Evolutionary conservation across 2,329 filamentous ascomycete genomes (phyloP), one percentile per base, ranked within the genome.

Genomic region (Colletotrichum siamense): DNA sequence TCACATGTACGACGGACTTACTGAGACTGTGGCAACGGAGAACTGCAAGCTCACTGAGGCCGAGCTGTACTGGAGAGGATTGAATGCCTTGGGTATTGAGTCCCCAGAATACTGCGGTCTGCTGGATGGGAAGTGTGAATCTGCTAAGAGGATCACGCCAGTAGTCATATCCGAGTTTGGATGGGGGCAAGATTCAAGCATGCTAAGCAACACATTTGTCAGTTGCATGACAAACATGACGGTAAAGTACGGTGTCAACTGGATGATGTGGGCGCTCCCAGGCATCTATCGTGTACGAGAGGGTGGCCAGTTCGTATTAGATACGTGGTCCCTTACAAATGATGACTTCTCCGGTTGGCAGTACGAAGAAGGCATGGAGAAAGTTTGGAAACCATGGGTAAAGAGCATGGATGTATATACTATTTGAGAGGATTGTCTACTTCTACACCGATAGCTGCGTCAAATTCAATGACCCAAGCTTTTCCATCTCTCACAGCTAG

Each of bases 351-450:
- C 81, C 12, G 86, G 84, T 1, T 89, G 88, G 88, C 84, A 84
- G 30, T 87, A 85, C 62, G 82, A 84, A 3, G 84, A 83, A 55
- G 88, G 86, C 3, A 82, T 89, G 34, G 86, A 89, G 75, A 80
- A 84, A 66, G 88, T 86, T 78, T 89, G 87, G 87, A 88, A 87
- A 82, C 88, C 88, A 4, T 89, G 88, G 87, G 84, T 88, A 4
- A 78, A 80, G 77, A 81, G 78, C 12, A 88, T 88, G 87, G 59
- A 63, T 63, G 28, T 52, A 4, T 52, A 52, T 8, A 52, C 44
- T 1, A 52, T 52, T 52, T 52, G 44, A 52, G 6, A 52, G n/a
- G 10, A 0, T 22, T 22, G n/a, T 52, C 44, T 22, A 52, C 44
- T 52, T 22, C 4, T 22, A 22, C 44, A 52, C n/a, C 44, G 44